phyloP scores from a whole-genome alignment of 2,329 filamentous ascomycete genomes.

The Magnaporthiopsis incrustans region DNA sequence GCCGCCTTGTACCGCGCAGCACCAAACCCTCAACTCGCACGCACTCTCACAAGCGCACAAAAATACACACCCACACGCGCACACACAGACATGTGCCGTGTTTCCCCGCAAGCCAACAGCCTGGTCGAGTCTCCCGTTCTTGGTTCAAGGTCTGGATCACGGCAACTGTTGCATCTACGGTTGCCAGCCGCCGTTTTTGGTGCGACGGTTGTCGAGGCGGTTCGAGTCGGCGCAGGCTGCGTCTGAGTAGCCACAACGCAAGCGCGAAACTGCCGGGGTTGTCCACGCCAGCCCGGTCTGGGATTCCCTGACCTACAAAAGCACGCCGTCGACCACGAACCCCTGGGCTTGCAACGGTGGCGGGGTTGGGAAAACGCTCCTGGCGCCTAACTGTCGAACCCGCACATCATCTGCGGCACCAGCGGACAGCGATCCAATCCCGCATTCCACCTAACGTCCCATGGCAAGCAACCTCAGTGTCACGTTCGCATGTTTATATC shows the following conservation, averaged over 20 bases:
- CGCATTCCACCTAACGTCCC: neutral
- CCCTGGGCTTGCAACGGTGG: conserved; percentile 7
- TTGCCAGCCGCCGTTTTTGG: neutral
- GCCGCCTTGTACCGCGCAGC: neutral
- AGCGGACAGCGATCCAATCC: neutral
- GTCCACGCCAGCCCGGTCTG: neutral
- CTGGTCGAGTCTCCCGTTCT: too few relatives aligned
- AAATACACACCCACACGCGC: too few relatives aligned
- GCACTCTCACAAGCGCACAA: too few relatives aligned
- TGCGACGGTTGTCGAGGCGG: neutral
- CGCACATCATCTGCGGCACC: neutral
- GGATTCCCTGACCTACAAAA: neutral
- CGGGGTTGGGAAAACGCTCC: conserved; percentile 7
- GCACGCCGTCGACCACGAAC: conserved; percentile 4
- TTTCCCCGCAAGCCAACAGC: neutral
- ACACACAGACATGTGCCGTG: neutral
- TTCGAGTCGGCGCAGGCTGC: neutral
- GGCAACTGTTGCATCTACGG: neutral
- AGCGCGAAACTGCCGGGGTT: conserved; percentile 8
- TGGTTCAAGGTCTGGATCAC: too few relatives aligned
- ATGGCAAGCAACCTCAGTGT: neutral
- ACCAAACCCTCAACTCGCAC: neutral
- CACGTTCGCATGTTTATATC: neutral
- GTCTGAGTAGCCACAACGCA: conserved; percentile 8
- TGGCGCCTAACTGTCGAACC: neutral